Base-by-base conservation (phyloP, 2,329 filamentous ascomycete species). In the Neopestalotiopsis clavispora region DNA sequence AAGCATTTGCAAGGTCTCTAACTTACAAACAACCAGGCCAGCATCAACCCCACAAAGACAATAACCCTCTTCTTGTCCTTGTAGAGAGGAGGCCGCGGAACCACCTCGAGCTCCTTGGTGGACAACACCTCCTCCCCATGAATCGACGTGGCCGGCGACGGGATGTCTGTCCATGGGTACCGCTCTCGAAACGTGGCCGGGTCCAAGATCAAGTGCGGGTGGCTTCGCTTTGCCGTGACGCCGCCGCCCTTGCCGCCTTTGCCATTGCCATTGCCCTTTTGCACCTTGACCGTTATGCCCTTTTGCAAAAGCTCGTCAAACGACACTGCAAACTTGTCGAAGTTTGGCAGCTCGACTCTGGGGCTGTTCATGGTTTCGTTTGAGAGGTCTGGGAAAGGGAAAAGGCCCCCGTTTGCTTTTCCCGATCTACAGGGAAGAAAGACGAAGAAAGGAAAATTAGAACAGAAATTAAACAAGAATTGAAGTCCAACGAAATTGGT, bases 11-110 rank as follows among this genome's bases (percentile, higher is more conserved):
- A 23, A 42, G 5, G 12, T 30, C 7, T 6, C 4, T 20, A 63
- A 63, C 67, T 56, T 62, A 69, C 67, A 57, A 69, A 69, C 20
- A 69, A 62, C 67, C 67, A 69, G 34, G 67, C 67, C 1, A 66
- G 5, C 58, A 69, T 40, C 10, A 69, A 30, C 4, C 67, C 67
- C 4, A 66, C 20, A 34, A 69, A 69, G 7, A 69, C 63, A 20
- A 66, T 5, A 4, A 65, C 14, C 38, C 67, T 30, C 23, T 56
- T 63, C 32, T 42, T 57, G 45, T 69, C 67, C 23, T 66, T 69
- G 40, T 66, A 69, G 4, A 69, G 58, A 4, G 67, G 63, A 1
- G 56, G 45, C 9, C 20, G 40, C 23, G 58, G 28, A 4, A 45
- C 20, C 17, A 23, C 14, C 42, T 58, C 64, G 20, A 38, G 28